phyloP scores from a whole-genome alignment of 805 yeast species.

The Gaillardinia entomophila region DNA sequence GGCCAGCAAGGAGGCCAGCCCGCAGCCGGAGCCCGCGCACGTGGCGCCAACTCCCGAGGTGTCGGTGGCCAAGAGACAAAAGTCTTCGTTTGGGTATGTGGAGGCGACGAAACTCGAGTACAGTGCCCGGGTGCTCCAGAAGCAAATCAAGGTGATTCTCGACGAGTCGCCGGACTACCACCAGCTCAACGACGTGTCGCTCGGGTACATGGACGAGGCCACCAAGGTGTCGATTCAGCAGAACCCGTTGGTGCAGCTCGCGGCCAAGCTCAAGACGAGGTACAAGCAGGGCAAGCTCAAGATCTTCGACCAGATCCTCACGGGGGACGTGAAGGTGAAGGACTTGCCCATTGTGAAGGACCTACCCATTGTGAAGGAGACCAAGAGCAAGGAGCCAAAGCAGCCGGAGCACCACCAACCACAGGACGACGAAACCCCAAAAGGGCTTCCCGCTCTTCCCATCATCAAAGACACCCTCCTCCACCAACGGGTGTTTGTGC shows the following conservation, averaged over 20 bases:
- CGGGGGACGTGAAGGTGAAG: constrained; percentile 26
- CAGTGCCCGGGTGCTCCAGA: constrained; percentile 25
- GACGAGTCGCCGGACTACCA: constrained; percentile 51
- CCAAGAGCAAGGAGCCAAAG: background rate
- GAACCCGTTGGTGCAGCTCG: constrained; percentile 51
- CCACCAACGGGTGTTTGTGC: constrained; percentile 70
- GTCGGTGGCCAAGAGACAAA: background rate
- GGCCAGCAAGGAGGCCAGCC: background rate
- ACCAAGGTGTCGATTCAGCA: constrained; percentile 46
- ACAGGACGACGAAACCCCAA: constrained; percentile 10
- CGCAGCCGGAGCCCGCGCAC: background rate
- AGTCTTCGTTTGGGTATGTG: constrained; percentile 20
- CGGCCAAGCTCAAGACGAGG: constrained; percentile 52
- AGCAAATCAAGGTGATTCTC: constrained; percentile 16
- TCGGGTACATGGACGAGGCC: constrained; percentile 31
- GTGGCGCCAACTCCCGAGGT: background rate
- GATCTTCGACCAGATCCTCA: constrained; percentile 50
- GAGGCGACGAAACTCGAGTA: constrained; percentile 37
- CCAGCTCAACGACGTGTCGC: constrained; percentile 30
- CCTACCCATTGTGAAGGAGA: background rate
- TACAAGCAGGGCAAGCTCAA: constrained; percentile 43
- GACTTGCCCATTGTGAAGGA: constrained; percentile 1
- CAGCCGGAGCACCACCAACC: background rate
- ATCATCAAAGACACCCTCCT: constrained; percentile 53
- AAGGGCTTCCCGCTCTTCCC: constrained; percentile 62